These are phyloP conservation scores for Mortierella polycephala DNA, from an alignment of 371 early-diverging fungal genomes.

Conservation along the genomic window DNA sequence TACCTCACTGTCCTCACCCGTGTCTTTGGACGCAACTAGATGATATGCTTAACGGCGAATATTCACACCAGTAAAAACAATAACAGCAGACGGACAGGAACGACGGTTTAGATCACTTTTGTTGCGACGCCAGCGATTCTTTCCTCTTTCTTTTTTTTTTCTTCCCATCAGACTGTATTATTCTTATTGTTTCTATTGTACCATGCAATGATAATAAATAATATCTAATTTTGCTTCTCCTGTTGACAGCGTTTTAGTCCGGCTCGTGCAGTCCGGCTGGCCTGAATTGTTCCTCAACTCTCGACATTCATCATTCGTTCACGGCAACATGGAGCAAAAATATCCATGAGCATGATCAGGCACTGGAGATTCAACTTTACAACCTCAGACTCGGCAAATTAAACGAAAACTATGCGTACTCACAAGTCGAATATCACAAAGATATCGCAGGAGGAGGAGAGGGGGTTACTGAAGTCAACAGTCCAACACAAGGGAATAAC, in stretches of 20 bases:
- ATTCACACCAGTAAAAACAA: background rate
- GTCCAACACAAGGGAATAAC: too few species aligned
- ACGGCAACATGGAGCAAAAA: background rate
- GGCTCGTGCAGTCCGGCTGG: too few species aligned
- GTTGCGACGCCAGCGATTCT: background rate
- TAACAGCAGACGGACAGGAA: background rate
- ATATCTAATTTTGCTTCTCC: too few species aligned
- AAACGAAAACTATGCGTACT: background rate
- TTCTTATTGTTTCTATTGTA: too few species aligned
- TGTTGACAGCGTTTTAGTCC: too few species aligned
- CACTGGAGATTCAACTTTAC: constrained; percentile 1
- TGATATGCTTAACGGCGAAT: background rate
- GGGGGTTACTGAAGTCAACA: background rate
- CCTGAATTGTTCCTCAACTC: background rate
- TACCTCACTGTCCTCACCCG: constrained; percentile 84
- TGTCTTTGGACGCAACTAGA: constrained; percentile 77
- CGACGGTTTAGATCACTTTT: background rate
- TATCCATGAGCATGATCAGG: background rate
- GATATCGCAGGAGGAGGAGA: too few species aligned
- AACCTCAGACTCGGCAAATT: background rate
- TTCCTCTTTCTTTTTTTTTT: too few species aligned
- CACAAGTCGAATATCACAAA: too few species aligned
- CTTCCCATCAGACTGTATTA: too few species aligned
- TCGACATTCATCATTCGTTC: background rate
- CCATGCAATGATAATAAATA: too few species aligned